Base-by-base conservation (phyloP, 768 basidiomycete genomes). In the Hygrophoropsis aurantiaca region DNA sequence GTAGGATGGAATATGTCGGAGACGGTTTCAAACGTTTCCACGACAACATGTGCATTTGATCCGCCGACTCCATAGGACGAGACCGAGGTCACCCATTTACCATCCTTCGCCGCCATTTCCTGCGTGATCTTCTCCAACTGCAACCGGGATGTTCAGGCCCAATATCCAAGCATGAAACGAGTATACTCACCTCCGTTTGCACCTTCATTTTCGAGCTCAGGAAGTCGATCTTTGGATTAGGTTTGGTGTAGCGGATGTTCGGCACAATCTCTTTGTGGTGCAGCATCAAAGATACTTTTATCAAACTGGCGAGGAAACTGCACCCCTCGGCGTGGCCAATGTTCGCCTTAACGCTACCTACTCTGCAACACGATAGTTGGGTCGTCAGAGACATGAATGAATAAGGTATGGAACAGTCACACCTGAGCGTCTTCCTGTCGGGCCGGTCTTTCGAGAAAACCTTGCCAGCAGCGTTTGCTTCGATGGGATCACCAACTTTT, bases 31-130 rank as follows among this genome's bases (percentile, higher is more conserved):
- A 26, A 54, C 11, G 51, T 58, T 40, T 66, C 67, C 51, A 68
- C 4, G 18, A 68, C 65, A 2, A 68, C 4, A 42, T 68, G 63
- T 11, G 59, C 66, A 26, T 67, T 68, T 11, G 67, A 66, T 47
- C 66, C 62, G 21, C 67, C 66, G 13, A 67, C 58, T 40, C 66
- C 65, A 40, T 66, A 66, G 9, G 61, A 65, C 5, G 66, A 67
- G 30, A 68, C 36, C 6, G 66, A 68, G 4, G 65, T 53, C 33
- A 68, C 61, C 54, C 57, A 65, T 39, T 51, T 42, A 30, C 66
- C 66, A 19, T 60, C 55, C 1, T 54, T 35, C 9, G 60, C 56
- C 36, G 61, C 67, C 54, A 66, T 62, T 15, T 51, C 61, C 4
- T 63, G 26, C 5, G 50, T 56, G 16, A 67, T 44, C 8, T 37